These are phyloP conservation scores for Microdochium bolleyi DNA, from an alignment of 2,329 filamentous ascomycete genomes.

Conservation along the genomic window DNA sequence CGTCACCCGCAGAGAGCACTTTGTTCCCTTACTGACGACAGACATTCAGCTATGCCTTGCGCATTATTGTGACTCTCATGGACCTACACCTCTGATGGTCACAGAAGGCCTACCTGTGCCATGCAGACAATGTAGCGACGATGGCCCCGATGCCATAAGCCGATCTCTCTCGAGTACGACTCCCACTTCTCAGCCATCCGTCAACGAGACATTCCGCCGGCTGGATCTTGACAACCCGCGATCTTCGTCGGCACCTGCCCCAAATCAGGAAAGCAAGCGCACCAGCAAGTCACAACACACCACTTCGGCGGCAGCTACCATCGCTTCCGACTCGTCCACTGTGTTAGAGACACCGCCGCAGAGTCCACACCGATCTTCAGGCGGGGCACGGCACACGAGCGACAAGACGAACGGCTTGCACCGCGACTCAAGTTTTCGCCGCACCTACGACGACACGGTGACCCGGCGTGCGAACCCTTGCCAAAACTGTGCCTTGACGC, in stretches of 20 bases:
- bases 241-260: slow-evolving; percentile 32
- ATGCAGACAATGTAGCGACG: slow-evolving; percentile 52
- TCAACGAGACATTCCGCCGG: slow-evolving; percentile 39
- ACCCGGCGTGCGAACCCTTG: slow-evolving; percentile 57
- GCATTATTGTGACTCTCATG: slow-evolving; percentile 64
- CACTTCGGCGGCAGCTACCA: slow-evolving; percentile 17
- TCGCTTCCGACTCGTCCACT: slow-evolving; percentile 20
- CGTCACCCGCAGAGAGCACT: background rate
- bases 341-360: slow-evolving; percentile 50
- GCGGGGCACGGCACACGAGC: slow-evolving; percentile 14
- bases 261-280: slow-evolving; percentile 36
- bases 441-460: slow-evolving; percentile 59
- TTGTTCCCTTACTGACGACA: slow-evolving; percentile 26
- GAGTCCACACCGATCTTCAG: slow-evolving; percentile 38
- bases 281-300: slow-evolving; percentile 28
- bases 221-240: slow-evolving; percentile 34
- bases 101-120: slow-evolving; percentile 57
- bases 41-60: slow-evolving; percentile 57
- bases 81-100: slow-evolving; percentile 62
- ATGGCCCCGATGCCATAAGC: slow-evolving; percentile 23
- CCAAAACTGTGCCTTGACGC: slow-evolving; percentile 60
- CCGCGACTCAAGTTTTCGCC: slow-evolving; percentile 51
- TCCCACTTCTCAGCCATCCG: slow-evolving; percentile 25
- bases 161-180: slow-evolving; percentile 31
- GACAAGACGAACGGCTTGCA: slow-evolving; percentile 19